These are phyloP conservation scores for Penicillium sp. DNA, from an alignment of 2,329 filamentous ascomycete species.

Conservation along the genomic window DNA sequence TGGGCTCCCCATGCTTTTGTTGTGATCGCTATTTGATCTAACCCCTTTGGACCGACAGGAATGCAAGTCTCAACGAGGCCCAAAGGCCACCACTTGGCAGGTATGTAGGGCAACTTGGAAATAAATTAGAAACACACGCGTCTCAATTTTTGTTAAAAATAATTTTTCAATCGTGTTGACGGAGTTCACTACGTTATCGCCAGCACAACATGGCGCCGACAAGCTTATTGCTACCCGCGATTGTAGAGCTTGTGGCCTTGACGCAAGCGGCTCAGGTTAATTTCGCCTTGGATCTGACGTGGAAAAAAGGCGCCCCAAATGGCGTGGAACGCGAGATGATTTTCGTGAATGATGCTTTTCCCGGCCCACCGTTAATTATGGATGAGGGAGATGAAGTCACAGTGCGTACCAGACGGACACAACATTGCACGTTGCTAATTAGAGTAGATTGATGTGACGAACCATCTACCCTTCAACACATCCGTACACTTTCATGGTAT, in stretches of 20 bases:
- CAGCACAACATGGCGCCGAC: slow-evolving; percentile 2
- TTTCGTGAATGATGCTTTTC: slow-evolving; percentile 19
- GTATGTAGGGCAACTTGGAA: slow-evolving; percentile 1
- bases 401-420: neutral
- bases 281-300: slow-evolving; percentile 9
- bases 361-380: slow-evolving; percentile 13
- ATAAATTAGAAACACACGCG: too few species aligned
- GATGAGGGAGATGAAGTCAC: slow-evolving; percentile 18
- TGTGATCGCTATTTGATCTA: neutral
- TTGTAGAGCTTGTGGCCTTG: neutral
- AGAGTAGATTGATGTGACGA: slow-evolving; percentile 16
- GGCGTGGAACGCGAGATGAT: slow-evolving; percentile 12
- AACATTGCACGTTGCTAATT: neutral
- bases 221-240: neutral
- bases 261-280: slow-evolving; percentile 7
- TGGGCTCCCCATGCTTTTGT: neutral
- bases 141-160: neutral
- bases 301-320: slow-evolving; percentile 8
- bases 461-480: slow-evolving; percentile 20
- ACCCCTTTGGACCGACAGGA: neutral
- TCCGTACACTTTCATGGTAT: slow-evolving; percentile 24
- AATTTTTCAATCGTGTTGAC: neutral
- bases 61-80: neutral
- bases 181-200: neutral
- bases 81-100: neutral